Evolutionary conservation across 345 rosid genomes (phyloP).

Genomic region (Eucalyptus polybractea): DNA sequence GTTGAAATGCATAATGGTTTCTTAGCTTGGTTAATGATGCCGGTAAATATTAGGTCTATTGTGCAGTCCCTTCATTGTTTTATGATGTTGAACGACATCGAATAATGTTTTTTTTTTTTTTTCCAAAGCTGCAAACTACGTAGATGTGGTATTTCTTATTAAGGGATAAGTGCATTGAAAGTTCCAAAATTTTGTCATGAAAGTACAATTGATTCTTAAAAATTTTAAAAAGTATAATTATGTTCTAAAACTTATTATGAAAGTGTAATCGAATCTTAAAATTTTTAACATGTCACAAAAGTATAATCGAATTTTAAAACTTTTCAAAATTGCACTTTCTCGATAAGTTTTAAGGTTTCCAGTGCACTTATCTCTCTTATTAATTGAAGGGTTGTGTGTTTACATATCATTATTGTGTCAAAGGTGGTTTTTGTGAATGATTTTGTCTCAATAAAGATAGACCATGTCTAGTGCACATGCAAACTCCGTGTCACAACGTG

Average conservation of each 20-base stretch:
- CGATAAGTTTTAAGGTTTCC: accelerated
- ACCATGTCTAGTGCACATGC: neutral
- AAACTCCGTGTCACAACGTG: neutral
- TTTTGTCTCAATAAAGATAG: neutral
- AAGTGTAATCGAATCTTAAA: too few species aligned
- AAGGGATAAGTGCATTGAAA: too few species aligned
- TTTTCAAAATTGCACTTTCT: too few species aligned
- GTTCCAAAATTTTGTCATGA: too few species aligned
- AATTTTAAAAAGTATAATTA: too few species aligned
- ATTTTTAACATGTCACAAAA: too few species aligned
- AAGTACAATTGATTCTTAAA: too few species aligned
- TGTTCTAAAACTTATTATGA: accelerated
- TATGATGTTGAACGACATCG: accelerated
- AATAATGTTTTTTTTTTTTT: neutral
- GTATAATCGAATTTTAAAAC: accelerated
- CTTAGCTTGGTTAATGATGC: neutral
- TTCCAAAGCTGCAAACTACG: neutral
- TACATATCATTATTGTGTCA: neutral
- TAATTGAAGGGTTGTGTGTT: neutral
- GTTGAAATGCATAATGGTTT: neutral
- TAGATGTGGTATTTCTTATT: neutral
- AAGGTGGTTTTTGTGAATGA: neutral
- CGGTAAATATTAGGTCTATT: accelerated
- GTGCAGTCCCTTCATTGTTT: neutral
- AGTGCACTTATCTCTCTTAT: neutral